These are phyloP conservation scores for Cinnamomum chago DNA, from an alignment of 164 flowering plant species.

Conservation along the genomic window DNA sequence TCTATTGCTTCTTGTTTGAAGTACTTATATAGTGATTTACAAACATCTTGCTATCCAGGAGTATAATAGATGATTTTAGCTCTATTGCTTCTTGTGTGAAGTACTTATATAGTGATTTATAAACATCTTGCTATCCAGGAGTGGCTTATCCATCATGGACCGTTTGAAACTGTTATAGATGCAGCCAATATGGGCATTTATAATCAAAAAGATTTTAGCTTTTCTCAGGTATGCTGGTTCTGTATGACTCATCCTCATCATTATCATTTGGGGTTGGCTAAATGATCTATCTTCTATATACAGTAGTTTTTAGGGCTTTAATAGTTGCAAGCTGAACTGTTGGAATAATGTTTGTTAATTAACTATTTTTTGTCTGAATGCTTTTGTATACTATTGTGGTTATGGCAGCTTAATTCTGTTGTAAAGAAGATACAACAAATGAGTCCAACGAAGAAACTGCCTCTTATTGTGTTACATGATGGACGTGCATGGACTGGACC, in stretches of 20 bases:
- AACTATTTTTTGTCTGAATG: background rate
- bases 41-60: conserved; percentile 49
- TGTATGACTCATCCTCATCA: background rate
- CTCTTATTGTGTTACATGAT: conserved; percentile 73
- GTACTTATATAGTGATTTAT: conserved; percentile 14
- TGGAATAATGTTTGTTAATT: background rate
- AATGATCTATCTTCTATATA: background rate
- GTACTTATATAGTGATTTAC: conserved; percentile 14
- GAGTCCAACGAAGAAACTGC: conserved; percentile 67
- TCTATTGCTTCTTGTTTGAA: conserved; percentile 10
- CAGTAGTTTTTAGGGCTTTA: background rate
- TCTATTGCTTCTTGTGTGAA: conserved; percentile 9
- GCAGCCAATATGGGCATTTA: conserved; percentile 81
- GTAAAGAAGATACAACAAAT: conserved; percentile 46
- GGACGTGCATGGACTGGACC: conserved; percentile 65
- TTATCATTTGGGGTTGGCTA: background rate
- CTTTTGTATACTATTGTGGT: background rate
- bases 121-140: conserved; percentile 49
- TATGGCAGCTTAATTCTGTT: conserved; percentile 59
- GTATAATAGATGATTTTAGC: conserved; percentile 16
- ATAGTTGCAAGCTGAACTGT: background rate
- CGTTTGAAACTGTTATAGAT: conserved; percentile 94
- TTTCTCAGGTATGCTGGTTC: conserved; percentile 46
- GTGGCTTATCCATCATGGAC: conserved; percentile 82
- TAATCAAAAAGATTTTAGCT: conserved; percentile 44